Evolutionary conservation across 768 basidiomycete species (phyloP), one percentile per base, ranked within the genome.

Genomic region (Boletus sp.): DNA sequence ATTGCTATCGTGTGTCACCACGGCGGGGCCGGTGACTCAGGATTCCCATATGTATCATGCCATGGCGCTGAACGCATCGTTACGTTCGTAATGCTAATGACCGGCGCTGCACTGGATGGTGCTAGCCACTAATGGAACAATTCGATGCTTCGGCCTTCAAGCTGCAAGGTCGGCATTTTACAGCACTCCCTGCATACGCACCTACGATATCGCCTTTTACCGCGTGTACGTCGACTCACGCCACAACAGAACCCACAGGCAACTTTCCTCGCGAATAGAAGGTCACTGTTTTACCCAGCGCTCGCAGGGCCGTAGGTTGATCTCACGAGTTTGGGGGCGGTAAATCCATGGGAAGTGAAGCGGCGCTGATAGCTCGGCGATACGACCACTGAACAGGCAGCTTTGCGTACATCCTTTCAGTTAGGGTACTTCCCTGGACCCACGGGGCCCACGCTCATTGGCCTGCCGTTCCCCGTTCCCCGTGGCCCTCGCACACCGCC

Each of bases 241-340:
- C 29, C 40, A 37, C 37, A 24, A 17, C 18, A 45, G 32, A 30
- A 33, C 39, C 42, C 42, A 41, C 42, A 36, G 12, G 40, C 37
- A 51, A 24, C 41, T 10, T 5, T 35, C 41, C 42, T 32, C 29
- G 36, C 30, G 48, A 47, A 51, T 51, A 46, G 17, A 49, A 20
- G 6, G 37, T 36, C 45, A 37, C n/a, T 8, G 20, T 24, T 40
- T 51, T 32, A 41, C 39, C 20, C 50, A 44, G 41, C 30, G 40
- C 32, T 52, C 33, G 35, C 53, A 58, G 44, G 54, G 52, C 40
- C 32, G 17, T 45, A 51, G 20, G 47, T 20, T 50, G 48, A 66
- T 68, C 65, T 45, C 65, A 69, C 62, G 66, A 36, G 41, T 51
- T 33, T 49, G 50, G 29, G 47, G 58, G 60, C 44, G 47, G 67